Percentiles rank a stretch among this genome's conserved stretches.
Conservation (phyloP, 805 yeast species). For the Lachancea thermotolerans region DNA sequence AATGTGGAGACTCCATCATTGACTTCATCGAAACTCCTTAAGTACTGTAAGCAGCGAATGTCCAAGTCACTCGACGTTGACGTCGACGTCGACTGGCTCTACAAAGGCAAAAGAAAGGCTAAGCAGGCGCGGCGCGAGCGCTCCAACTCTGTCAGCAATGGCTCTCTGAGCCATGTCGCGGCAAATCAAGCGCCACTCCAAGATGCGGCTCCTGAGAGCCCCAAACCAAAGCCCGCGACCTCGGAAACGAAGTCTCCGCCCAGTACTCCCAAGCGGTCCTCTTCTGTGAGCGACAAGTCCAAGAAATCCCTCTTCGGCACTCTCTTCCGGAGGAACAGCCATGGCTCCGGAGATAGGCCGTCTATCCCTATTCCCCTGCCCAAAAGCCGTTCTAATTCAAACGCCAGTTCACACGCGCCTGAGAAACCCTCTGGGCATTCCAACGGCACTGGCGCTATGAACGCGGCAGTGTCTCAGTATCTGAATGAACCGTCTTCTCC, state of each 20-base stretch:
- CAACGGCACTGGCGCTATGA: constrained; percentile 1
- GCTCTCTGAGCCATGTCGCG: constrained; percentile 5
- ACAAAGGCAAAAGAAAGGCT: constrained; percentile 49
- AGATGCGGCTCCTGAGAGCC: neutral
- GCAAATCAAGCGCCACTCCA: constrained; percentile 2
- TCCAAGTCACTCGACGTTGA: constrained; percentile 26
- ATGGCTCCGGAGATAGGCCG: constrained; percentile 8
- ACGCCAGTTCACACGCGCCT: constrained; percentile 1
- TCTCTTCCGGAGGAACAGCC: constrained; percentile 20
- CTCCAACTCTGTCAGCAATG: constrained; percentile 8
- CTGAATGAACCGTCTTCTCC: constrained; percentile 15
- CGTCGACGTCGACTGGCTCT: constrained; percentile 81
- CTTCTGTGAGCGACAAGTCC: constrained; percentile 22
- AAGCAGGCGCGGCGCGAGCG: constrained; percentile 4
- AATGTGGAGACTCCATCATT: too few species aligned
- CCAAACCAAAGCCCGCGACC: neutral
- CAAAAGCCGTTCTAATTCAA: neutral
- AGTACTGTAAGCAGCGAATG: constrained; percentile 1
- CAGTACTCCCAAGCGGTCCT: constrained; percentile 8
- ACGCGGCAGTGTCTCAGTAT: constrained; percentile 11
- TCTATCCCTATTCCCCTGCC: constrained; percentile 11
- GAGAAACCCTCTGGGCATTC: constrained; percentile 6
- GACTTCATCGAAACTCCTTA: too few species aligned
- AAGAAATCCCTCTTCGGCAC: constrained; percentile 26
- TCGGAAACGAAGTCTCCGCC: neutral